These are phyloP conservation scores for Parachaetomium inaequale DNA, from an alignment of 495 filamentous ascomycete species.

Conservation along the genomic window DNA sequence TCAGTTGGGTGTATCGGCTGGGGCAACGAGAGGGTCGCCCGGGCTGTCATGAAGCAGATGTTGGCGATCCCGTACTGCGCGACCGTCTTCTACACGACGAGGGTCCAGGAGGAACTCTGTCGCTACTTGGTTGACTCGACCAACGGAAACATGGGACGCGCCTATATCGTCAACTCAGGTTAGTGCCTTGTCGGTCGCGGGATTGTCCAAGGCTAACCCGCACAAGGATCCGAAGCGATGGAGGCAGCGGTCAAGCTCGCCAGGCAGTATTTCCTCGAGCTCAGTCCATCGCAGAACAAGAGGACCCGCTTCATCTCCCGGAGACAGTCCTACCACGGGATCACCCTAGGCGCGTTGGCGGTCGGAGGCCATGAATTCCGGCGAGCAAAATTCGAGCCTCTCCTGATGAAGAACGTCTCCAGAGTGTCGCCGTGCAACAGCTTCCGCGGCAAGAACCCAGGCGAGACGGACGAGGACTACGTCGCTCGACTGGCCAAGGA, in stretches of 20 bases:
- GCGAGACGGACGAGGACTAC: constrained; percentile 37
- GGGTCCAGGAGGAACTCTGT: constrained; percentile 41
- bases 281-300: constrained; percentile 27
- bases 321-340: constrained; percentile 71
- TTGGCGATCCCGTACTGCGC: constrained; percentile 42
- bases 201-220: constrained; percentile 10
- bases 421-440: constrained; percentile 65
- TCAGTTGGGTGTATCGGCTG: constrained; percentile 53
- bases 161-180: constrained; percentile 59
- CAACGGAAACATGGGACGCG: constrained; percentile 42
- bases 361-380: constrained; percentile 61
- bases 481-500: constrained; percentile 59
- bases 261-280: constrained; percentile 64
- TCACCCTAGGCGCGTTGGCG: constrained; percentile 63
- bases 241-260: constrained; percentile 58
- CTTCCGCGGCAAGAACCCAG: constrained; percentile 34
- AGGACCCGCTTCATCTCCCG: constrained; percentile 62
- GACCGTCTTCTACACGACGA: constrained; percentile 44
- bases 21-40: constrained; percentile 41
- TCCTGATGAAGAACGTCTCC: constrained; percentile 58
- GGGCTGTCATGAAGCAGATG: constrained; percentile 44
- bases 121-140: constrained; percentile 44
- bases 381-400: constrained; percentile 61
- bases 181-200: constrained; percentile 17
- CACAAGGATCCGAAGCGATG: constrained; percentile 41